Base-by-base conservation (phyloP, 768 basidiomycete genomes). In the Calocybe cyanea region DNA sequence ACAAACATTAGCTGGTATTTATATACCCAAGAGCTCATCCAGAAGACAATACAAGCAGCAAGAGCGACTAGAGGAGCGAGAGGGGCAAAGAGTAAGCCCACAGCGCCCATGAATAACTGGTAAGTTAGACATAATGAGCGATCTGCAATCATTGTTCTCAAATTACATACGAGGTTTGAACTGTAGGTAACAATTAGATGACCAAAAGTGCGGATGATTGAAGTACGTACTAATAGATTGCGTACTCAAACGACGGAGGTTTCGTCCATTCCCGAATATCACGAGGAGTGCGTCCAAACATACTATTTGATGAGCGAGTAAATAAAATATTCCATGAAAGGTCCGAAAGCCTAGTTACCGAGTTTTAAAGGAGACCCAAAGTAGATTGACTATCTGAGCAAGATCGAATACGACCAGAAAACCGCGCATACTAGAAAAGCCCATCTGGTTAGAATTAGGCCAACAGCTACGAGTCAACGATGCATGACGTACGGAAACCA, bases 1-100 rank as follows among this genome's bases (percentile, higher is more conserved):
- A 94, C 90, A 62, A 93, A 97, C 82, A 96, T 92, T 42, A 96
- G 72, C 70, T 92, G 87, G 58, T 97, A 97, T 67, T 96, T 98
- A 73, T 93, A 91, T 20, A 89, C 86, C 73, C 81, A 81, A 8
- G 83, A 85, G 51, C 79, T 79, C 57, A 85, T 68, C 87, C 91
- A 95, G 63, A 92, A 89, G n/a, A 94, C 90, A 20, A 85, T 61
- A 3, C 83, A 83, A 11, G 82, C 90, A 9, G 86, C 88, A 17
- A 92, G 71, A 6, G 76, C 77, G 9, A 98, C 92, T 25, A 96
- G 66, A 1, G 95, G 95, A 0, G 93, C 93, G 4, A 98, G 69
- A 6, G 94, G 93, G 0, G 93, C 92, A 59, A 97, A 97, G 14
- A 94, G 83, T 36, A 98, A 66, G 0, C 83, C 93, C 36, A 98